A percentile compares a stretch with the other conserved stretches of the same genome.
phyloP scores from a whole-genome alignment of 2,329 filamentous ascomycete species.

The Aspergillus candidus region DNA sequence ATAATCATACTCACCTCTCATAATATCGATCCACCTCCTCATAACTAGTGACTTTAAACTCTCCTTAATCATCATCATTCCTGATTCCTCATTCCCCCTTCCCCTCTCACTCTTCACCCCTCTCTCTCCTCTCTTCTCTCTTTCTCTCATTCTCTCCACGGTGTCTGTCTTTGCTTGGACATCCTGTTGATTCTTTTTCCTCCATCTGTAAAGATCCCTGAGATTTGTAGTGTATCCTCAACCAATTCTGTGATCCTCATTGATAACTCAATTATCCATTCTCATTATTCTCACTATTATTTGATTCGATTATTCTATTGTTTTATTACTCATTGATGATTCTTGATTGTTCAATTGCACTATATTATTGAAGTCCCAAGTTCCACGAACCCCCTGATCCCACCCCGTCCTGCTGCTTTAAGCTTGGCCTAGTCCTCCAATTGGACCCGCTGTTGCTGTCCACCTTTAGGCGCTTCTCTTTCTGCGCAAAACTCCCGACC shows the following conservation, averaged over 20 bases:
- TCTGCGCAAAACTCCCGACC: conserved; percentile 21
- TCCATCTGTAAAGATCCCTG: too few relatives aligned
- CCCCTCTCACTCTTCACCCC: conserved; percentile 11
- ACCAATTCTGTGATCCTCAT: neutral
- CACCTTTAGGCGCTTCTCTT: conserved; percentile 20
- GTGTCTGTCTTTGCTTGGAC: too few relatives aligned
- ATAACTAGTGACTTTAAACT: conserved; percentile 1
- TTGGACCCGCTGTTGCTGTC: conserved; percentile 24
- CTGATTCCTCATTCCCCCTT: conserved; percentile 14
- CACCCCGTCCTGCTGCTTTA: conserved; percentile 19
- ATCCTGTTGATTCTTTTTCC: too few relatives aligned
- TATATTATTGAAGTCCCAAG: conserved; percentile 3
- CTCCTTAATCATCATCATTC: conserved; percentile 13
- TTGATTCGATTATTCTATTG: too few relatives aligned
- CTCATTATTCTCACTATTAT: too few relatives aligned
- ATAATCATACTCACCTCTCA: too few relatives aligned
- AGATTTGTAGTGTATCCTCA: neutral
- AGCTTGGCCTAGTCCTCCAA: conserved; percentile 21
- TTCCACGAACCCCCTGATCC: conserved; percentile 18
- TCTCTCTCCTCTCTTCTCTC: conserved; percentile 4
- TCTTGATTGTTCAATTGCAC: too few relatives aligned
- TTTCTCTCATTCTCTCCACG: conserved; percentile 1
- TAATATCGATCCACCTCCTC: too few relatives aligned
- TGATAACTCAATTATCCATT: too few relatives aligned
- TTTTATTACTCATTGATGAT: too few relatives aligned